Percentiles rank a stretch among this genome's conserved stretches.
These are phyloP conservation scores for Aspergillus ustus DNA, from an alignment of 2,329 filamentous ascomycete genomes.

Conservation along the genomic window DNA sequence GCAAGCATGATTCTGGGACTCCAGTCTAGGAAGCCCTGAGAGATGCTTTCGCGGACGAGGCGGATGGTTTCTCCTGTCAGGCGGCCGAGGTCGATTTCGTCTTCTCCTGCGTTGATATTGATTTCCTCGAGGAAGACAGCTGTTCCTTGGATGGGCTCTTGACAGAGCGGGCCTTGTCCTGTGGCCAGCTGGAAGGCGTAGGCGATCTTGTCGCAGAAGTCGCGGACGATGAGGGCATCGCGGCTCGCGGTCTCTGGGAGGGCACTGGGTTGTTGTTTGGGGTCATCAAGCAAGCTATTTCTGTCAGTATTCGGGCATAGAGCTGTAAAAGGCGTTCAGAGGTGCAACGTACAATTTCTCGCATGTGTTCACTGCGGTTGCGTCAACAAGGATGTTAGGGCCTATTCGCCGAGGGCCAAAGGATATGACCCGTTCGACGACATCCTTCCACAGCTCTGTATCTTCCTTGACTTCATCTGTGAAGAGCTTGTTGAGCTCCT, in stretches of 20 bases:
- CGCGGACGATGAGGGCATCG: constrained; percentile 53
- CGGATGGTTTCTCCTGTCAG: constrained; percentile 94
- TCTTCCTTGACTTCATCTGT: constrained; percentile 72
- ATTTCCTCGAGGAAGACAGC: constrained; percentile 89
- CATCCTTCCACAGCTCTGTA: constrained; percentile 75
- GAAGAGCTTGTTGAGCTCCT: constrained; percentile 68
- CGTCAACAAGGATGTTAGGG: constrained; percentile 87
- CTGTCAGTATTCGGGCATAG: background rate
- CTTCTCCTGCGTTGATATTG: constrained; percentile 60
- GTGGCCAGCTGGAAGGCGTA: constrained; percentile 95
- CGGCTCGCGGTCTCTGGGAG: constrained; percentile 30
- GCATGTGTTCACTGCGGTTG: constrained; percentile 72
- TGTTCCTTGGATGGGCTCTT: constrained; percentile 90
- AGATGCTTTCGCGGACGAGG: constrained; percentile 81
- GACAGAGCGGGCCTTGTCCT: constrained; percentile 84
- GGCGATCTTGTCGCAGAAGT: constrained; percentile 86
- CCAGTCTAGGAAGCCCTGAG: constrained; percentile 91
- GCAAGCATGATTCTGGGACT: constrained; percentile 91
- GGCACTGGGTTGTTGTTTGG: constrained; percentile 34
- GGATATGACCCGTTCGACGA: constrained; percentile 80
- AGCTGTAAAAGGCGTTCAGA: background rate
- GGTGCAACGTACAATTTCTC: constrained; percentile 67
- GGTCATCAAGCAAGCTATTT: constrained; percentile 44
- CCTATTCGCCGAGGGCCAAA: constrained; percentile 87
- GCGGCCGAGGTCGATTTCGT: constrained; percentile 68